Base-by-base conservation (phyloP, 1,284 basidiomycete species). In the Vanrija humicola region DNA sequence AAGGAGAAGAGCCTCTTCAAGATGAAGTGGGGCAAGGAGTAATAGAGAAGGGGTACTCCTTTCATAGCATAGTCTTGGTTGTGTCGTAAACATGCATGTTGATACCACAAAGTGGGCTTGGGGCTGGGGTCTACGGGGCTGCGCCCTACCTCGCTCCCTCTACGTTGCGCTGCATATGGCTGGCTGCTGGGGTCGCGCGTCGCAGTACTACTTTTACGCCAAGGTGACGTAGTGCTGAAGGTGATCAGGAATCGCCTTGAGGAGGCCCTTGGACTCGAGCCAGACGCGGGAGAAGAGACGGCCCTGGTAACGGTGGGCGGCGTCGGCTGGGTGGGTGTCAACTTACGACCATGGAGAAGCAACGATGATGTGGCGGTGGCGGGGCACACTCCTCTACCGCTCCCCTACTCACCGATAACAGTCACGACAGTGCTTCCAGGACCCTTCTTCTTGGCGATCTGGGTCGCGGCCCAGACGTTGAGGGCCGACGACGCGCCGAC, bases 401-500 rank as follows among this genome's bases (percentile, higher is more conserved):
- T 95, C 73, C 89, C 92, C 39, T 7, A 29, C 28, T 29, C 34
- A 34, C 34, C 9, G 5, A 98, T 78, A 53, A 98, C 84, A 3
- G 96, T 98, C 6, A 87, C 93, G 42, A 98, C 81, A 10, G 82
- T 91, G 44, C 86, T 89, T 34, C 92, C 70, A 77, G 70, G 77
- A 23, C 92, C 94, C 14, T 98, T 81, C 69, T 86, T 86, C 69
- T 86, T 81, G 0, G 92, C 95, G 50, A 98, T 82, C 73, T 96
- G 87, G 19, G 85, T 84, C 0, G 95, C 94, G 15, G 95, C 92
- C 38, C 92, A 93, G 21, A 98, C 92, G 73, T 99, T 99, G 59
- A 98, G 78, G 3, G 96, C 93, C 1, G 91, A 89, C 61, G 89
- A 94, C 2, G 94, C 94, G n/a, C 96, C 96, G 48, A 99, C 79